These are phyloP conservation scores for Colletotrichum lindemuthianum DNA, from an alignment of 2,329 filamentous ascomycete species.

Conservation along the genomic window DNA sequence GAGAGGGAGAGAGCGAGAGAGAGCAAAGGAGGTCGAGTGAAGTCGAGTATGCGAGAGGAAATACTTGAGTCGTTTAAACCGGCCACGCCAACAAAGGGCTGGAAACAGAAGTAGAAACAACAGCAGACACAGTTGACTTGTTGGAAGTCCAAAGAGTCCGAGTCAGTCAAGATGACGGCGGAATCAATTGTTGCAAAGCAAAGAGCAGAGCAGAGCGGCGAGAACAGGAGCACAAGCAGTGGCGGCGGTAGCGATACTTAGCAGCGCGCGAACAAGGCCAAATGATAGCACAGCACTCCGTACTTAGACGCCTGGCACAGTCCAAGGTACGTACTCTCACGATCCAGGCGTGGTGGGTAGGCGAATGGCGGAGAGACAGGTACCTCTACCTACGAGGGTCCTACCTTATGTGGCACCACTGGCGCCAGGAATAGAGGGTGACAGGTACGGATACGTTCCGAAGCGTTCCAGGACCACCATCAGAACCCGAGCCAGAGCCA, in stretches of 20 bases:
- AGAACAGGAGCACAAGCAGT: slow-evolving; percentile 2
- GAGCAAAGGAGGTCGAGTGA: not conserved
- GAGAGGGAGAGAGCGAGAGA: not conserved
- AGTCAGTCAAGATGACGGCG: too few species aligned
- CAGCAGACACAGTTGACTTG: too few species aligned
- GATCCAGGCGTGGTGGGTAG: not conserved
- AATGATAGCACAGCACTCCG: too few species aligned
- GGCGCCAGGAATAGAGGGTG: not conserved
- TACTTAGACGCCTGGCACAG: too few species aligned
- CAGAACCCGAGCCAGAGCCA: not conserved
- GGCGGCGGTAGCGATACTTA: not conserved
- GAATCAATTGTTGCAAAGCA: too few species aligned
- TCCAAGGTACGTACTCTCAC: too few species aligned
- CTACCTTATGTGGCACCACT: not conserved
- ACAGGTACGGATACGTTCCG: slow-evolving; percentile 10
- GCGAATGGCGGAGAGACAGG: not conserved
- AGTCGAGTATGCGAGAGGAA: not conserved
- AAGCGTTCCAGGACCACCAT: not conserved
- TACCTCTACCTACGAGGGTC: not conserved
- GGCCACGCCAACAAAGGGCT: too few species aligned
- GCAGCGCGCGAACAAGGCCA: too few species aligned
- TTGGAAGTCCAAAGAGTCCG: too few species aligned
- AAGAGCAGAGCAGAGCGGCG: slow-evolving; percentile 5
- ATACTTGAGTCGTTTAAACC: too few species aligned
- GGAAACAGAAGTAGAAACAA: too few species aligned